Conservation (phyloP, 345 rosid genomes). For the Rhodamnia argentea region DNA sequence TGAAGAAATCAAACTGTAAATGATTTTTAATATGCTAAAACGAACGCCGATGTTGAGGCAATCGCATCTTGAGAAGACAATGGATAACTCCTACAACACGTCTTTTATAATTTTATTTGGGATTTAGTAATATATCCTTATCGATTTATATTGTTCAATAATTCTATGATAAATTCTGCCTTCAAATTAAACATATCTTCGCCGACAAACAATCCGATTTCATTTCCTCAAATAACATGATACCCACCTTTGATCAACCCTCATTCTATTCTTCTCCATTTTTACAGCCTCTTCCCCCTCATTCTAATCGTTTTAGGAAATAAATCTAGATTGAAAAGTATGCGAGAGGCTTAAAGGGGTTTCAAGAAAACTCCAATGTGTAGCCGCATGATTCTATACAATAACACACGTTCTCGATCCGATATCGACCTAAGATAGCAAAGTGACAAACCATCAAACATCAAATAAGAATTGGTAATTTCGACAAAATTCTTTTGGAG, state of each 20-base stretch:
- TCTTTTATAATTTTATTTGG: not conserved
- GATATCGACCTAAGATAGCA: not conserved
- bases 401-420: no score
- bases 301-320: not conserved
- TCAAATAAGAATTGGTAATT: not conserved
- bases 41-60: fast-evolving
- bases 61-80: not conserved
- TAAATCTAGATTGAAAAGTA: not conserved
- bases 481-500: not conserved
- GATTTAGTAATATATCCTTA: not conserved
- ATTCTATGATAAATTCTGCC: not conserved
- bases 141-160: not conserved
- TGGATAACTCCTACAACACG: not conserved
- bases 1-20: not conserved
- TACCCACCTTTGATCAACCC: not conserved
- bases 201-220: not conserved
- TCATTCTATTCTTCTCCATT: not conserved
- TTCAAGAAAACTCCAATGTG: not conserved
- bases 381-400: no score
- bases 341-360: not conserved
- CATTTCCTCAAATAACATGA: not conserved
- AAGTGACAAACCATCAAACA: not conserved
- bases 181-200: not conserved
- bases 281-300: not conserved
- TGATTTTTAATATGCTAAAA: not conserved